Base-by-base conservation (phyloP, 1,284 basidiomycete genomes). In the Ganoderma meredithae region DNA sequence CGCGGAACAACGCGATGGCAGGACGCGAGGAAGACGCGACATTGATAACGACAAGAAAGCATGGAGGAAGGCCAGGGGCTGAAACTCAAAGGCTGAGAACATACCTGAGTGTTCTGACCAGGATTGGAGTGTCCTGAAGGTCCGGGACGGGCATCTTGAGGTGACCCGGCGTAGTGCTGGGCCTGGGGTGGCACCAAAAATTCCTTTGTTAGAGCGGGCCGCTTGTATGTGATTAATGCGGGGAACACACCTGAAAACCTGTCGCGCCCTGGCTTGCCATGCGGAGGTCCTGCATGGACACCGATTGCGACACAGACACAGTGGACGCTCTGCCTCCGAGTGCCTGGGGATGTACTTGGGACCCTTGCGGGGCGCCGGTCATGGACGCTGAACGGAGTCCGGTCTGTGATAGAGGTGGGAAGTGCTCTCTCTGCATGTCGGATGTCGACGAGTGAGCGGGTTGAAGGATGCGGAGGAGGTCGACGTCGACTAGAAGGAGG, bases 151-250 rank as follows among this genome's bases (percentile, higher is more conserved):
- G 36, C 33, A n/a, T 58, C 39, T 58, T 58, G 56, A 58, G 56
- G 56, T 10, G 22, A 25, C 13, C 27, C 53, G 6, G 25, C 13
- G 36, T 58, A 58, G 15, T 36, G 33, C 9, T 58, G 55, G 33
- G 36, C 40, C 56, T 6, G 56, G n/a, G 19, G 36, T 36, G 17
- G 56, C 33, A 25, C n/a, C 36, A 4, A 58, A 49, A n/a, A 36
- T 58, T 58, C 56, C 55, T 58, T 58, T 58, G 56, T 58, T 39
- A 58, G 56, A 19, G 56, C 33, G 36, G 56, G 5, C 3, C 33
- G 56, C 27, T 9, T n/a, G 10, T 22, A 9, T 25, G 19, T 49
- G 47, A 58, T n/a, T 3, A 36, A 19, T 58, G 31, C 19, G 7
- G 36, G 19, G 56, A 22, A 58, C 56, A 40, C 36, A 58, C 56